Conservation (phyloP, 2,329 filamentous ascomycete genomes). For the Fusarium sp. region DNA sequence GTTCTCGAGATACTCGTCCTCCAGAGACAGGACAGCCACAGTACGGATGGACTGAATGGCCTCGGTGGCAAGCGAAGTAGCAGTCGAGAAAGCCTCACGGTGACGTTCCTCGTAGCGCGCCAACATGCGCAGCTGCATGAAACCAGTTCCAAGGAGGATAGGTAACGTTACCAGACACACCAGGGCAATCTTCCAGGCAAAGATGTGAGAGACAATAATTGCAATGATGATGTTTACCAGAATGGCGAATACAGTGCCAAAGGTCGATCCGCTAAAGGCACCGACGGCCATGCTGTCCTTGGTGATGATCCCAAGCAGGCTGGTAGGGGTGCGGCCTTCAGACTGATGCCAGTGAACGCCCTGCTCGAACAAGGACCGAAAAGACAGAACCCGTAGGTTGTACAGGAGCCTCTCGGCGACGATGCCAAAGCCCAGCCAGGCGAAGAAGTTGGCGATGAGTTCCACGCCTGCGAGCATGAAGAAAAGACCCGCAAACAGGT, state of each 20-base stretch:
- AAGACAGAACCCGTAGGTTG: slow-evolving; percentile 67
- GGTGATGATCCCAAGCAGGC: slow-evolving; percentile 73
- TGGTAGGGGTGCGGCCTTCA: slow-evolving; percentile 65
- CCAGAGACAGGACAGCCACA: slow-evolving; percentile 54
- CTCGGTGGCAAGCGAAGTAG: slow-evolving; percentile 35
- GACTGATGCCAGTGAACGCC: slow-evolving; percentile 74
- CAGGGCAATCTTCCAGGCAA: slow-evolving; percentile 79
- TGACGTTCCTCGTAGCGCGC: slow-evolving; percentile 70
- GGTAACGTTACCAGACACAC: slow-evolving; percentile 75
- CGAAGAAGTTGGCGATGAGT: slow-evolving; percentile 63
- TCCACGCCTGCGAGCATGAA: slow-evolving; percentile 60
- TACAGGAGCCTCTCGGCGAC: slow-evolving; percentile 70
- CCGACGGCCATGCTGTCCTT: slow-evolving; percentile 72
- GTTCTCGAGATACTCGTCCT: slow-evolving; percentile 60
- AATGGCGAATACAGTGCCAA: slow-evolving; percentile 74
- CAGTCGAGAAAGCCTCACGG: slow-evolving; percentile 65
- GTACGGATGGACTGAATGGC: slow-evolving; percentile 32
- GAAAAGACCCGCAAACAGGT: slow-evolving; percentile 65
- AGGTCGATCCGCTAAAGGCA: slow-evolving; percentile 73
- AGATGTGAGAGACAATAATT: slow-evolving; percentile 72
- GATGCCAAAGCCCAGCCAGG: slow-evolving; percentile 58
- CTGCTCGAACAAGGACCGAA: slow-evolving; percentile 71
- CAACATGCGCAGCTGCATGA: slow-evolving; percentile 72
- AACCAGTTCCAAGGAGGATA: slow-evolving; percentile 71
- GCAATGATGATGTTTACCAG: slow-evolving; percentile 72